A percentile compares a stretch with the other conserved stretches of the same genome.
Conservation (phyloP, 306 rosid species). For the Sesbania bispinosa region DNA sequence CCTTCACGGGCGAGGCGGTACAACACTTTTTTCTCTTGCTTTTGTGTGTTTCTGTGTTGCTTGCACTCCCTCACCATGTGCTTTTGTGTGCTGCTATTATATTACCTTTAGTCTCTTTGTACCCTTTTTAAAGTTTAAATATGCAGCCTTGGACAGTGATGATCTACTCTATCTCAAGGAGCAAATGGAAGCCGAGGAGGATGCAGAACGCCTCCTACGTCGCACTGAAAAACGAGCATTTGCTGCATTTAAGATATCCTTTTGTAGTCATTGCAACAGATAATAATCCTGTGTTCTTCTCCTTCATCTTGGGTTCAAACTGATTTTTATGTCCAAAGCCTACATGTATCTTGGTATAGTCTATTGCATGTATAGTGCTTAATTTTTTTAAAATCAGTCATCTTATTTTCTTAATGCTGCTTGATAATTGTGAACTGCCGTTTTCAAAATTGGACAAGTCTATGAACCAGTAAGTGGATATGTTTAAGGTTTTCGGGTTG, state of each 20-base stretch:
- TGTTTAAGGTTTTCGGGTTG: background rate
- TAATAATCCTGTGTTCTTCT: background rate
- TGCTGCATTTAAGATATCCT: conserved; percentile 99
- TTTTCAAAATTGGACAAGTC: background rate
- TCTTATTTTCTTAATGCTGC: background rate
- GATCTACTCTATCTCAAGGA: conserved; percentile 98
- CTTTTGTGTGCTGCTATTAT: conserved; percentile 3
- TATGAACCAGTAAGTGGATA: background rate
- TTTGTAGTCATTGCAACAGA: background rate
- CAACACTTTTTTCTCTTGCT: conserved; percentile 17
- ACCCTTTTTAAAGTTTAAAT: conserved; percentile 43
- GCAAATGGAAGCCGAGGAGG: conserved; percentile 99
- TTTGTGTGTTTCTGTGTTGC: conserved; percentile 4
- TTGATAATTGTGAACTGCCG: background rate
- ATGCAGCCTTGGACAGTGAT: conserved; percentile 99
- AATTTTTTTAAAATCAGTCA: background rate
- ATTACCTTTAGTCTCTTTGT: conserved; percentile 29
- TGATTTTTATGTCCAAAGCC: background rate
- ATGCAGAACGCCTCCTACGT: conserved; percentile 95
- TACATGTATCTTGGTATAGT: background rate
- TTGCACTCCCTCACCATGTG: background rate
- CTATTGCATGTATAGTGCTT: background rate
- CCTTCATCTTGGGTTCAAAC: background rate
- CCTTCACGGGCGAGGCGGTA: conserved; percentile 99
- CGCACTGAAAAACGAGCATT: conserved; percentile 97